Percentiles rank a stretch among this genome's conserved stretches.
Evolutionary conservation across 805 yeast genomes (phyloP).

Genomic region (Saturnispora zaruensis): DNA sequence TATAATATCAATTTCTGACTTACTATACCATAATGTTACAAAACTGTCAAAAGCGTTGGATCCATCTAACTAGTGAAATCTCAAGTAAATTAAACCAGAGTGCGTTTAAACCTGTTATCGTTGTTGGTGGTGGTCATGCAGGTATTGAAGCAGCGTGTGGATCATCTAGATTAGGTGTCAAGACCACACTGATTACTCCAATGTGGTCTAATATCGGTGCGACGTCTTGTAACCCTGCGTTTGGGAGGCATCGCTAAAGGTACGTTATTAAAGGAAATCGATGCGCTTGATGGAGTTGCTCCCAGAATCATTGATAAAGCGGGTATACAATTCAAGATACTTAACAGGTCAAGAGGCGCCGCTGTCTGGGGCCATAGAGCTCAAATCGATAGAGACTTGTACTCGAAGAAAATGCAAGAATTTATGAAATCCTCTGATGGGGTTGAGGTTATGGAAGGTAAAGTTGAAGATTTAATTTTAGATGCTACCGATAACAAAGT

Average conservation of each 20-base stretch:
- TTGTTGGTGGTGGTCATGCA: conserved; percentile 98
- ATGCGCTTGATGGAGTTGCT: conserved; percentile 92
- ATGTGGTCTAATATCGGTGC: conserved; percentile 70
- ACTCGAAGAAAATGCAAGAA: conserved; percentile 70
- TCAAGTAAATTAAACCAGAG: background rate
- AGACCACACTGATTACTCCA: conserved; percentile 72
- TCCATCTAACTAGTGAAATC: conserved; percentile 13
- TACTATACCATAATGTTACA: background rate
- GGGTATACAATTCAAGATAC: conserved; percentile 82
- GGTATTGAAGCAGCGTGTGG: conserved; percentile 98
- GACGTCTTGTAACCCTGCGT: conserved; percentile 91
- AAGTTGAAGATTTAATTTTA: conserved; percentile 77
- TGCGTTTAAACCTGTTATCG: conserved; percentile 52
- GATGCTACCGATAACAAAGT: conserved; percentile 20
- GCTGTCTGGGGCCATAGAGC: conserved; percentile 99
- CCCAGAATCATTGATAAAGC: conserved; percentile 83
- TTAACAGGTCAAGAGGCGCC: conserved; percentile 82
- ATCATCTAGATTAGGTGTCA: conserved; percentile 73
- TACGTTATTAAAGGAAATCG: conserved; percentile 82
- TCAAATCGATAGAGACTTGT: conserved; percentile 82
- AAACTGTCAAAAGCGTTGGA: conserved; percentile 2
- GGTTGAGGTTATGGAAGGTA: conserved; percentile 56
- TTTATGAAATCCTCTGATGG: conserved; percentile 48
- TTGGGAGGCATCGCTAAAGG: conserved; percentile 99
- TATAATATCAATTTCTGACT: background rate